Conservation (phyloP, 1,284 basidiomycete genomes). For the Bondarzewia mesenterica region DNA sequence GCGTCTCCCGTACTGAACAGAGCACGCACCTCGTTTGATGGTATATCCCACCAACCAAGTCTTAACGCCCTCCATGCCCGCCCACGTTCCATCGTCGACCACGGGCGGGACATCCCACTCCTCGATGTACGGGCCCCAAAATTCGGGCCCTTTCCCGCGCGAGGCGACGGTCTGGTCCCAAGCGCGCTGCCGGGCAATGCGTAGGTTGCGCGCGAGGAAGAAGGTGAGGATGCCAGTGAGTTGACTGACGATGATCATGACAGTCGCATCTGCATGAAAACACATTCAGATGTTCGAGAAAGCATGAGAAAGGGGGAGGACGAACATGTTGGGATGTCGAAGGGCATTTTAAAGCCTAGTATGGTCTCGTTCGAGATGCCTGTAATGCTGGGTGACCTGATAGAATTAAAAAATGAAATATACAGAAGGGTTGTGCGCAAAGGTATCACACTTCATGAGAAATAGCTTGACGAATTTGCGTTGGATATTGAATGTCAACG, state of each 20-base stretch:
- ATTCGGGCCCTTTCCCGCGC: slow-evolving; percentile 71
- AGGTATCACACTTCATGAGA: slow-evolving; percentile 40
- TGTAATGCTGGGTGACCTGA: slow-evolving; percentile 56
- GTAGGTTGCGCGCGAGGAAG: slow-evolving; percentile 49
- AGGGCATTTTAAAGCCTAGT: slow-evolving; percentile 56
- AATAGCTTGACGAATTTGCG: slow-evolving; percentile 53
- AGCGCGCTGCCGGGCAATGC: slow-evolving; percentile 63
- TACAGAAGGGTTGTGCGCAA: slow-evolving; percentile 4
- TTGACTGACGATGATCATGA: slow-evolving; percentile 29
- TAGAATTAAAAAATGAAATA: not conserved
- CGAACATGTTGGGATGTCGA: slow-evolving; percentile 61
- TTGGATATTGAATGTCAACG: slow-evolving; percentile 59
- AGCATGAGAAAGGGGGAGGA: slow-evolving; percentile 5
- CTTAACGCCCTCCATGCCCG: slow-evolving; percentile 20
- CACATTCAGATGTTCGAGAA: not conserved
- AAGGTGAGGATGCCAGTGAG: slow-evolving; percentile 66
- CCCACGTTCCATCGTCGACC: slow-evolving; percentile 20
- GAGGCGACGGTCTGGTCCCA: slow-evolving; percentile 76
- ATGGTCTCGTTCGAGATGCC: slow-evolving; percentile 58
- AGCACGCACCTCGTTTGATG: slow-evolving; percentile 21
- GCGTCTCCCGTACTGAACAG: not conserved
- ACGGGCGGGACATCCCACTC: slow-evolving; percentile 74
- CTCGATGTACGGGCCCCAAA: slow-evolving; percentile 84
- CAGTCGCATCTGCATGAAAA: slow-evolving; percentile 3
- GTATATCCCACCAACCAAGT: slow-evolving; percentile 37